Base-by-base conservation (phyloP, 257 asterid species). In the Forsythia viridissima region DNA sequence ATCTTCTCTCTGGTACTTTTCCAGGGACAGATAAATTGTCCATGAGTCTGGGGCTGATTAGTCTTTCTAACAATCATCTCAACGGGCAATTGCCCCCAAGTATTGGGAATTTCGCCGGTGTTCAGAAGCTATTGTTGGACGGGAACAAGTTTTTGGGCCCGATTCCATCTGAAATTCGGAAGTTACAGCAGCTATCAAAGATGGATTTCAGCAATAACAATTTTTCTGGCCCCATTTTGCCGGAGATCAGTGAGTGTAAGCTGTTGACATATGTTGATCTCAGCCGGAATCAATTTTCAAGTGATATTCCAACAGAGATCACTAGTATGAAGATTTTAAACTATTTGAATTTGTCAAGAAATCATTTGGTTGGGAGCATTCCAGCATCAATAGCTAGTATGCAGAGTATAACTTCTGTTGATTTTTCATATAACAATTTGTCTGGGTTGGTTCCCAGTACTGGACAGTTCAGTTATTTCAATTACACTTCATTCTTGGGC, bases 351-450 rank as follows among this genome's bases (percentile, higher is more conserved):
- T 73, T 94, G 80, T 94, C 99, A 0, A 82, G 96, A 61, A 94
- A 93, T 73, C 89, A 90, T 80, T 86, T 94, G 67, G 72, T 84
- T 52, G 99, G 99, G 68, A 83, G 85, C 80, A 94, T 94, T 74
- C 99, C 99, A 2, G 80, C 92, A 57, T 84, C 97, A 36, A 83
- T 94, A 44, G 71, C 99, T 63, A 85, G 88, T 61, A 94, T 94
- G 97, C 97, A 94, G 87, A 93, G 99, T 65, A 84, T 94, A 86
- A 94, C 99, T 66, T 91, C 97, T 30, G 97, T 94, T 39, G 99
- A 94, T 90, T 94, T 94, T 83, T 94, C 99, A 1, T 94, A 91
- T 37, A 94, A 94, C 83, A 94, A 94, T 76, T 78, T 94, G 9
- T 88, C 99, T 57, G 99, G 99, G 77, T 88, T 93, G 76, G 99